Evolutionary conservation across 73 alveolate genomes (phyloP).

Genomic region (Tetrahymena thermophila): DNA sequence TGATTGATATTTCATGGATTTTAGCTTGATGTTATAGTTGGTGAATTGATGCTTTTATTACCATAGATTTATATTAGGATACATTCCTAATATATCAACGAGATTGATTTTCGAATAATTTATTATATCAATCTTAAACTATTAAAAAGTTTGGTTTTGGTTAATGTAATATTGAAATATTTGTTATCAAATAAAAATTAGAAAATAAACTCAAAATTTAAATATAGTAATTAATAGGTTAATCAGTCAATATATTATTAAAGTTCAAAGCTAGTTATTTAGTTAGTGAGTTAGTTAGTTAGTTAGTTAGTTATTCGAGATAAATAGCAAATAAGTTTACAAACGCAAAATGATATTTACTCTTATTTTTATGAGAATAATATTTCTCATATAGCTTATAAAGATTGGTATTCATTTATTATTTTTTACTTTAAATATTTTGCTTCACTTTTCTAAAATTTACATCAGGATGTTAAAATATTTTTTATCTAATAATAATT

Average conservation of each 20-base stretch:
- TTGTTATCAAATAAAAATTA: neutral
- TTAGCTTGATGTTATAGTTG: neutral
- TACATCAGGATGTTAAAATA: neutral
- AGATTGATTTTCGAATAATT: neutral
- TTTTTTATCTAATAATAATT: no score
- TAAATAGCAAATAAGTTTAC: neutral
- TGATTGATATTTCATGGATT: neutral
- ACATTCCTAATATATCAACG: neutral
- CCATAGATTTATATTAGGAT: neutral
- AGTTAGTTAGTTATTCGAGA: no score
- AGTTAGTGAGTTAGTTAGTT: no score
- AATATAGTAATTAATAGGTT: neutral
- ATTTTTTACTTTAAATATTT: no score
- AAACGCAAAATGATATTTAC: neutral
- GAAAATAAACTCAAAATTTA: neutral
- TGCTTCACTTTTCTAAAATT: neutral
- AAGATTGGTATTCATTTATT: neutral
- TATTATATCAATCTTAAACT: neutral
- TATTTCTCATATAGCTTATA: neutral
- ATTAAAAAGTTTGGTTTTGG: neutral
- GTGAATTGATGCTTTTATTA: neutral
- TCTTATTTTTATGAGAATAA: neutral
- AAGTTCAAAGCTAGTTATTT: neutral
- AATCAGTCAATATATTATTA: no score
- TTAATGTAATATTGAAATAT: neutral